Evolutionary conservation across 192 early-diverging fungal genomes (phyloP).

Genomic region (Podila epicladia): DNA sequence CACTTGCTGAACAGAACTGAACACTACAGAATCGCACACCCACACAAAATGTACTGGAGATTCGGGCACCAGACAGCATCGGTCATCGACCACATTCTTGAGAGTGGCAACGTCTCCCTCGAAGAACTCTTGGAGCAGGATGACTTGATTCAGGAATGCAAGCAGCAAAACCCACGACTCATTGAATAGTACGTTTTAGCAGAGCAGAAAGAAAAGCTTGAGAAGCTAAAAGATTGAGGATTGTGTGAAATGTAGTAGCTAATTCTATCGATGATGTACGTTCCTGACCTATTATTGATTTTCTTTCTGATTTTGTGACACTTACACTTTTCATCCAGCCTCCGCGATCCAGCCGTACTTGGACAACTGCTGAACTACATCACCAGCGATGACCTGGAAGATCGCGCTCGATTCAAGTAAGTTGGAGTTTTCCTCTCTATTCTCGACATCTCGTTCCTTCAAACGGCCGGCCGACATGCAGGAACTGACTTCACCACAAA

Average conservation of each 20-base stretch:
- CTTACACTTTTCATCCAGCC: slow-evolving; percentile 51
- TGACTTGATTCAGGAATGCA: slow-evolving; percentile 95
- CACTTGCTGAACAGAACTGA: too few species aligned
- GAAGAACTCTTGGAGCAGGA: slow-evolving; percentile 94
- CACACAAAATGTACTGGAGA: slow-evolving; percentile 85
- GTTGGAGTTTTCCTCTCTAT: slow-evolving; percentile 2
- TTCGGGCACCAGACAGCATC: slow-evolving; percentile 94
- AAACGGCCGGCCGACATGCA: not conserved
- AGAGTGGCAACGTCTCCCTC: slow-evolving; percentile 88
- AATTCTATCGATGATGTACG: not conserved
- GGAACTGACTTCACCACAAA: slow-evolving; percentile 3
- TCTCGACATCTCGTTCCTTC: not conserved
- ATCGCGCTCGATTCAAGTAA: slow-evolving; percentile 81
- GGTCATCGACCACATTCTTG: slow-evolving; percentile 91
- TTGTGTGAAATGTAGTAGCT: not conserved
- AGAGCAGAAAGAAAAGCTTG: too few species aligned
- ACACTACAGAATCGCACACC: not conserved
- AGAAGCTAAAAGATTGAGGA: not conserved
- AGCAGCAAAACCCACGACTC: slow-evolving; percentile 90
- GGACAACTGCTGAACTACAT: slow-evolving; percentile 85
- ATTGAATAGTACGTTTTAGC: slow-evolving; percentile 77
- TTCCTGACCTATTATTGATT: slow-evolving; percentile 4
- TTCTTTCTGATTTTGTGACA: not conserved
- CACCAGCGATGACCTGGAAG: slow-evolving; percentile 84
- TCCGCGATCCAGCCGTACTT: slow-evolving; percentile 79